These are phyloP conservation scores for Trematosphaeria pertusa DNA, from an alignment of 2,329 filamentous ascomycete species.

Conservation along the genomic window DNA sequence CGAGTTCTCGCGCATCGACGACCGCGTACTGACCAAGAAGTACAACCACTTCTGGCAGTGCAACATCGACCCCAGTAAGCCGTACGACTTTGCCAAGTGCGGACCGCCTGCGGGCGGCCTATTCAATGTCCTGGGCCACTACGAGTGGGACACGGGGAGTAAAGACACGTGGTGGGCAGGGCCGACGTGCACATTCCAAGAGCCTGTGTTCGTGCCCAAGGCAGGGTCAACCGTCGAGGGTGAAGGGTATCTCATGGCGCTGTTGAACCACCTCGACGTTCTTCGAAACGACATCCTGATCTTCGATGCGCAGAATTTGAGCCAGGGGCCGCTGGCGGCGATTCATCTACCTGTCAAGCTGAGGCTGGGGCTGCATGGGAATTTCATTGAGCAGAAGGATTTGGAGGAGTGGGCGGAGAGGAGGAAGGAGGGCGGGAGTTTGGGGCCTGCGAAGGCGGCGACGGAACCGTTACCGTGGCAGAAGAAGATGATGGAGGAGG, in stretches of 20 bases:
- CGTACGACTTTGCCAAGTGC: slow-evolving; percentile 42
- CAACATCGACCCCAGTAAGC: slow-evolving; percentile 43
- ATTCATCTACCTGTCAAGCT: slow-evolving; percentile 50
- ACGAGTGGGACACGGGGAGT: slow-evolving; percentile 38
- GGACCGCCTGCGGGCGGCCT: slow-evolving; percentile 39
- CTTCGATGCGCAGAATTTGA: slow-evolving; percentile 51
- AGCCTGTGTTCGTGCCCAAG: slow-evolving; percentile 61
- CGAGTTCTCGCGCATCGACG: slow-evolving; percentile 56
- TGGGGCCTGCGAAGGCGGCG: slow-evolving; percentile 33
- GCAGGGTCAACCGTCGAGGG: slow-evolving; percentile 52
- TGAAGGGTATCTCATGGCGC: slow-evolving; percentile 58
- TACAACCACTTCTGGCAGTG: slow-evolving; percentile 52
- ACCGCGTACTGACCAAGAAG: slow-evolving; percentile 49
- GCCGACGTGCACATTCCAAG: slow-evolving; percentile 57
- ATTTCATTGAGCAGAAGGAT: slow-evolving; percentile 40
- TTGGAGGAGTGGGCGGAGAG: slow-evolving; percentile 39
- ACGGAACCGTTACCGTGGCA: slow-evolving; percentile 38
- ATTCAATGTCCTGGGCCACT: slow-evolving; percentile 44
- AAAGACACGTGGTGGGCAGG: slow-evolving; percentile 46
- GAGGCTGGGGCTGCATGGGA: slow-evolving; percentile 41
- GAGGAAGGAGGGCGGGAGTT: slow-evolving; percentile 32
- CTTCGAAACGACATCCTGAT: slow-evolving; percentile 51
- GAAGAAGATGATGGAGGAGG: slow-evolving; percentile 29
- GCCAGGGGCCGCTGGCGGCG: slow-evolving; percentile 48
- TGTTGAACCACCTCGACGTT: slow-evolving; percentile 53